phyloP scores from a whole-genome alignment of 2,329 filamentous ascomycete species.

The Bretziella fagacearum region DNA sequence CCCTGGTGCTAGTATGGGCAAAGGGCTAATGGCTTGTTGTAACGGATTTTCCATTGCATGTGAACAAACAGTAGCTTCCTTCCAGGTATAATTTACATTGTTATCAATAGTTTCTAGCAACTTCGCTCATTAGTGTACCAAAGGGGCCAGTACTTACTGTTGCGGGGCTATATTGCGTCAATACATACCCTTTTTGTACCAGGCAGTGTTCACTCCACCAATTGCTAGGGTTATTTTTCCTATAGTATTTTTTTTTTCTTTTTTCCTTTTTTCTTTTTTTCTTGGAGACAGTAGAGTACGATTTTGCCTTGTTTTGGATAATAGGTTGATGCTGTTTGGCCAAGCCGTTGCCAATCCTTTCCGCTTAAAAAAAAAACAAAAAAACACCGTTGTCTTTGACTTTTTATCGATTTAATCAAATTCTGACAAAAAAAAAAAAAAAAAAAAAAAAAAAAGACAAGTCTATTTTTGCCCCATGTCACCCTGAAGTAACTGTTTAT shows the following conservation, averaged over 20 bases:
- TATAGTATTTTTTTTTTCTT: not conserved
- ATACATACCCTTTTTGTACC: no score
- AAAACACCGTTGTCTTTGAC: not conserved
- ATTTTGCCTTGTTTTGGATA: not conserved
- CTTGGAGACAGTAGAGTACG: not conserved
- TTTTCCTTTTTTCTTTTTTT: not conserved
- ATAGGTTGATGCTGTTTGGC: not conserved
- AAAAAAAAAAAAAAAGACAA: not conserved
- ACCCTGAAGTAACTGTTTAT: not conserved
- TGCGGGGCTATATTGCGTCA: no score
- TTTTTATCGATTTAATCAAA: not conserved
- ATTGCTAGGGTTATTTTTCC: no score
- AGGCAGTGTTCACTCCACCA: no score
- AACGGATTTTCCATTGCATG: no score
- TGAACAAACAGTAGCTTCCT: no score
- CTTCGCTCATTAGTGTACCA: no score
- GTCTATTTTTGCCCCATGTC: not conserved
- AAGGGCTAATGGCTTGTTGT: no score
- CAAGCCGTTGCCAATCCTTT: not conserved
- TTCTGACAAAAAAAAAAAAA: not conserved
- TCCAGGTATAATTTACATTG: no score
- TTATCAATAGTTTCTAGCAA: no score
- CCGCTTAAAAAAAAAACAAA: not conserved
- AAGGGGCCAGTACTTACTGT: no score
- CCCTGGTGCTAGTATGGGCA: no score